Evolutionary conservation across 176 grass and related monocot species (phyloP), one percentile per base, ranked within the genome.

Genomic region (Oryza rufipogon): DNA sequence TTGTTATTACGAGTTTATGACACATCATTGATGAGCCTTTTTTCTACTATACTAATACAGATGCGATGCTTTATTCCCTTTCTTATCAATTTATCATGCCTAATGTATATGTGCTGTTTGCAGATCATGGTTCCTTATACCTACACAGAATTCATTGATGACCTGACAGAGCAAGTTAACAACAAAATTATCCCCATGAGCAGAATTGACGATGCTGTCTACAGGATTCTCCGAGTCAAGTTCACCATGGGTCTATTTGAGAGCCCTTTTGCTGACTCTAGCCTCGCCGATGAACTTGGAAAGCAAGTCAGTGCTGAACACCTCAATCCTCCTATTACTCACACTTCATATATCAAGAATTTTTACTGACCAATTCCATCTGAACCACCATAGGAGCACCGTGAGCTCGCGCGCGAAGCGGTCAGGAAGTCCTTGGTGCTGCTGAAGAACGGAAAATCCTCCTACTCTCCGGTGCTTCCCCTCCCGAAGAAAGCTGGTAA

Each of bases 181-280:
- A 90, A 81, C 23, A 91, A 91, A 42, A 36, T 86, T 46, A 95
- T 95, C 66, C 88, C 88, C 20, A 92, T 92, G 80, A 95, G 90
- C 90, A 91, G 93, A 81, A 95, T 95, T 8, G 66, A 92, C 28
- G 93, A 92, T 17, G 93, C 93, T 3, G 88, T 91, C 5, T 90
- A 81, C 19, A 88, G 93, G 69, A 95, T 95, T n/a, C 90, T 95
- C 17, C 82, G 93, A 2, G 93, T 95, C 33, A 95, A 95, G 74
- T 92, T 95, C 82, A 86, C 82, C 9, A 90, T 92, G 93, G 93
- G 93, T 74, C 88, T 95, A 0, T 95, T 95, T 20, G 93, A 95
- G 82, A 86, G 48, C 13, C 88, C 93, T 19, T 92, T 74, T 3
- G 75, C 93, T 1, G 90, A 95, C 76, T 0, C 74, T 32, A 88